Percentiles rank a stretch among this genome's conserved stretches.
phyloP scores from a whole-genome alignment of 257 asterid genomes.

The Plantago ovata region DNA sequence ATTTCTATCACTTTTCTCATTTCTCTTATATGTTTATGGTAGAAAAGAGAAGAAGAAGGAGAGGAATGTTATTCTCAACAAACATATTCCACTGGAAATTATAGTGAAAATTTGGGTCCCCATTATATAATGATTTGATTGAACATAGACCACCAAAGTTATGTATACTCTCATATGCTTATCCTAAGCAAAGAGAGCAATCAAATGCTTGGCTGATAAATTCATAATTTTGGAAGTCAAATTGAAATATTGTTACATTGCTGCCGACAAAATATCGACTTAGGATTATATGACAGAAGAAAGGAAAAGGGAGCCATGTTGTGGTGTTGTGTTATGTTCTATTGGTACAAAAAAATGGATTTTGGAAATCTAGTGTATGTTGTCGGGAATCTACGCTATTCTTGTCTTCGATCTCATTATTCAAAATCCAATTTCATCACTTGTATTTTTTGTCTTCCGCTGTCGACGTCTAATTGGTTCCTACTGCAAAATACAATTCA shows the following conservation, averaged over 20 bases:
- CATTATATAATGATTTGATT: conserved; percentile 15
- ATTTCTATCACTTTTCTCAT: neutral
- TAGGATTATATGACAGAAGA: conserved; percentile 27
- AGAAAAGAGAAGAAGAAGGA: neutral
- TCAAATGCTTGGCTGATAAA: conserved; percentile 17
- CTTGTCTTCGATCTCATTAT: conserved; percentile 33
- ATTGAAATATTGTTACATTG: neutral
- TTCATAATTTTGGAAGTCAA: neutral
- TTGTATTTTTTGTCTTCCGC: neutral
- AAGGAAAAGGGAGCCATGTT: neutral
- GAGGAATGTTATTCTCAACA: neutral
- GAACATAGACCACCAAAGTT: conserved; percentile 18
- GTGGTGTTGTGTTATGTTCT: neutral
- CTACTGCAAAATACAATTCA: too few species aligned
- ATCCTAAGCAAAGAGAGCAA: conserved; percentile 18
- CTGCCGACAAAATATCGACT: conserved; percentile 28
- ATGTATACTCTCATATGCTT: conserved; percentile 10
- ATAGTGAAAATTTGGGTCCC: conserved; percentile 12
- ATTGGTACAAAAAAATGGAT: conserved; percentile 30
- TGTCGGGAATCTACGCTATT: conserved; percentile 34
- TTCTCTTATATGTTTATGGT: too few species aligned
- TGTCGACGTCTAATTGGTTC: conserved; percentile 18
- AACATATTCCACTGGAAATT: conserved; percentile 4
- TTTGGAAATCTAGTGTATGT: conserved; percentile 36
- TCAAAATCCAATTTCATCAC: conserved; percentile 12